Conservation (phyloP, 2,329 filamentous ascomycete species). For the Camptophora hylomeconis region DNA sequence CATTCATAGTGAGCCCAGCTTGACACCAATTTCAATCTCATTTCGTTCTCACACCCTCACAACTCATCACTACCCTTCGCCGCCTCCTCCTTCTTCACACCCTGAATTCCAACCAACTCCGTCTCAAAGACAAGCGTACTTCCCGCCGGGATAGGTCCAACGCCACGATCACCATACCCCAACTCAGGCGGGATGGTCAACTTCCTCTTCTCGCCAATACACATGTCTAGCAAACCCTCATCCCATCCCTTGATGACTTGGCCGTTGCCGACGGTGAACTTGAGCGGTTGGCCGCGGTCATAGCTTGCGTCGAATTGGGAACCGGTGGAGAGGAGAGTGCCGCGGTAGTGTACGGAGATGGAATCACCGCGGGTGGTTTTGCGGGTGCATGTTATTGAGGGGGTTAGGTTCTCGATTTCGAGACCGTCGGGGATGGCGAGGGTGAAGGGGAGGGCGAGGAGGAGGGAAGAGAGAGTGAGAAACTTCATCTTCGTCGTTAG, state of each 20-base stretch:
- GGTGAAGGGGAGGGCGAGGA: constrained; percentile 25
- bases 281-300: constrained; percentile 61
- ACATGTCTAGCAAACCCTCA: constrained; percentile 81
- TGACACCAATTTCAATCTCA: constrained; percentile 1
- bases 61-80: too few species aligned
- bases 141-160: constrained; percentile 73
- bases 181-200: constrained; percentile 79
- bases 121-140: constrained; percentile 86
- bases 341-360: constrained; percentile 78
- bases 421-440: constrained; percentile 44
- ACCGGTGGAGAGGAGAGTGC: constrained; percentile 61
- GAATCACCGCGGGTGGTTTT: constrained; percentile 65
- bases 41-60: constrained; percentile 7
- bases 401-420: constrained; percentile 62
- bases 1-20: too few species aligned
- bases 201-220: constrained; percentile 81
- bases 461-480: constrained; percentile 25
- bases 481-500: too few species aligned
- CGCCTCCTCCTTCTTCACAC: constrained; percentile 36
- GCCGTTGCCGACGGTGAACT: constrained; percentile 65
- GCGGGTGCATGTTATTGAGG: constrained; percentile 60
- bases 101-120: constrained; percentile 71
- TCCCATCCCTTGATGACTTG: constrained; percentile 96
- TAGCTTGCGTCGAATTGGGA: constrained; percentile 75
- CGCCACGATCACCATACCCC: constrained; percentile 63